Evolutionary conservation across 306 rosid genomes (phyloP).

Genomic region (Ammopiptanthus mongolicus): DNA sequence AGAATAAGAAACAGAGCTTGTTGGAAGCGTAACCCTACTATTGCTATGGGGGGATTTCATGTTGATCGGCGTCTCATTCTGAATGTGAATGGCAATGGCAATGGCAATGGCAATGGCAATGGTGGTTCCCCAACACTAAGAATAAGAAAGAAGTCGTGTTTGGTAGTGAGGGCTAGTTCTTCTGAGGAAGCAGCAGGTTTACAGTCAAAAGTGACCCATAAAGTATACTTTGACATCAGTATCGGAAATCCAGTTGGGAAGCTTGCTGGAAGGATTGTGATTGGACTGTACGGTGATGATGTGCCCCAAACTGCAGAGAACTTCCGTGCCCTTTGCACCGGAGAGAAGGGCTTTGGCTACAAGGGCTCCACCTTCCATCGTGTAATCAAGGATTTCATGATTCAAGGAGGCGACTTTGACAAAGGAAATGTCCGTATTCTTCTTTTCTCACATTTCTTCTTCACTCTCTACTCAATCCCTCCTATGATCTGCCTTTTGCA

Average conservation of each 20-base stretch:
- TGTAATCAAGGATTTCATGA: constrained; percentile 95
- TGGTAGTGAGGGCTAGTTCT: background rate
- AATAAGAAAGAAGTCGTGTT: background rate
- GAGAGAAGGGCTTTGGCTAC: constrained; percentile 95
- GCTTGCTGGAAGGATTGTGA: constrained; percentile 81
- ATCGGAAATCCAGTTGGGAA: constrained; percentile 95
- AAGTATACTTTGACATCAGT: constrained; percentile 80
- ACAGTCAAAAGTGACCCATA: constrained; percentile 80
- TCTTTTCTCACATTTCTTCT: background rate
- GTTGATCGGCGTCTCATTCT: background rate
- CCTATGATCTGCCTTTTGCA: no score
- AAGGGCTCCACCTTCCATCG: constrained; percentile 81
- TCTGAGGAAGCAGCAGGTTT: constrained; percentile 21
- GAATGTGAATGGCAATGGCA: background rate
- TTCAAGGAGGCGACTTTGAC: constrained; percentile 96
- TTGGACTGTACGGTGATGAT: constrained; percentile 92
- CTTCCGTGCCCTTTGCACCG: constrained; percentile 97
- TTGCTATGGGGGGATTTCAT: background rate
- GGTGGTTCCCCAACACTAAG: background rate
- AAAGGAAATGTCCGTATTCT: constrained; percentile 72
- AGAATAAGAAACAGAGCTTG: background rate
- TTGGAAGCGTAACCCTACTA: no score
- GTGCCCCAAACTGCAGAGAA: constrained; percentile 92
- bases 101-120: no score
- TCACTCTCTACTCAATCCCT: no score